Evolutionary conservation across 495 filamentous ascomycete genomes (phyloP).

Genomic region (Penicillium soppii): DNA sequence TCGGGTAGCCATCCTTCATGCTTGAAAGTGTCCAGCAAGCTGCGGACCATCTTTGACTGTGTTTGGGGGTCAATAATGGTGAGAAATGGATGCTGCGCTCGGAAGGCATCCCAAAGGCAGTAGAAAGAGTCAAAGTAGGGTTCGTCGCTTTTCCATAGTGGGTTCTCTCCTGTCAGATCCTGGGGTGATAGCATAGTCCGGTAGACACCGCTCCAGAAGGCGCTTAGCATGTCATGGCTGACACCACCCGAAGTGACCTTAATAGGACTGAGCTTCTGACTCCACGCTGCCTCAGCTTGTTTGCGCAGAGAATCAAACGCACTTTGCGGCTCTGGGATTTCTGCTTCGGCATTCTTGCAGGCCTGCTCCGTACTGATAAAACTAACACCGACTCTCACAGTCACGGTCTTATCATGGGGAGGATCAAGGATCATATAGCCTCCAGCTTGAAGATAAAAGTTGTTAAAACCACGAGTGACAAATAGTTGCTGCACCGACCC

Average conservation of each 20-base stretch:
- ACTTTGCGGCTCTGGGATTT: slow-evolving; percentile 57
- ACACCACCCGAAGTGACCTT: slow-evolving; percentile 54
- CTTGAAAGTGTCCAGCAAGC: slow-evolving; percentile 69
- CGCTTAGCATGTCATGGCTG: slow-evolving; percentile 50
- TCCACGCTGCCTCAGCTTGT: slow-evolving; percentile 58
- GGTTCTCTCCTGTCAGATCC: slow-evolving; percentile 78
- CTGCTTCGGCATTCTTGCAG: slow-evolving; percentile 63
- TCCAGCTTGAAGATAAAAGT: slow-evolving; percentile 61
- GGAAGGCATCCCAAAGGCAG: slow-evolving; percentile 74
- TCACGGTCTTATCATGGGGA: slow-evolving; percentile 46
- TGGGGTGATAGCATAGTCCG: slow-evolving; percentile 73
- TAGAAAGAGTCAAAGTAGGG: slow-evolving; percentile 81
- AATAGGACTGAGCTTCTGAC: slow-evolving; percentile 60
- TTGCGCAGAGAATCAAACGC: slow-evolving; percentile 54
- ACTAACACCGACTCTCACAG: slow-evolving; percentile 66
- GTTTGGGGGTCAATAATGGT: slow-evolving; percentile 65
- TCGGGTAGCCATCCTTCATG: slow-evolving; percentile 71
- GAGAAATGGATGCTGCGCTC: slow-evolving; percentile 67
- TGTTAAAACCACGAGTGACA: slow-evolving; percentile 56
- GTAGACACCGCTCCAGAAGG: slow-evolving; percentile 72
- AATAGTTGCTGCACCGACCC: slow-evolving; percentile 56
- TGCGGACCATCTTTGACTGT: slow-evolving; percentile 64
- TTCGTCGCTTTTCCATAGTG: slow-evolving; percentile 66
- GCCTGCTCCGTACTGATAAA: slow-evolving; percentile 67
- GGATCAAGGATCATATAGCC: slow-evolving; percentile 59